Evolutionary conservation across 2,329 filamentous ascomycete genomes (phyloP), one percentile per base, ranked within the genome.

Genomic region (Cladophialophora carrionii): DNA sequence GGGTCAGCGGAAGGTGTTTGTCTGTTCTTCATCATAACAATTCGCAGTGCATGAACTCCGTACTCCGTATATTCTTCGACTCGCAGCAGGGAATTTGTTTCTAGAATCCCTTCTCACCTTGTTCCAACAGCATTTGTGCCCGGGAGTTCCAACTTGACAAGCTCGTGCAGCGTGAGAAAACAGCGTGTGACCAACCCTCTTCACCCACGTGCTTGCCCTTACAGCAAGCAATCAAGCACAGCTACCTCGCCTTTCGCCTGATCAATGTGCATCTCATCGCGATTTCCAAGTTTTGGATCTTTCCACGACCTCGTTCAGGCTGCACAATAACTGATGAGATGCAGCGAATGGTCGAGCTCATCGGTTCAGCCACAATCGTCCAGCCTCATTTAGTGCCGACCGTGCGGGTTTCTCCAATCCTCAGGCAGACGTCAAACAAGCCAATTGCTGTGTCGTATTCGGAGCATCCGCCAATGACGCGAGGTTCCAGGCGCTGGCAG

Each of bases 361-460:
- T n/a, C 10, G 26, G 17, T 29, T 54, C 52, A 54, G 52, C 52
- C 52, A 54, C 52, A 54, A 8, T 4, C 20, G 52, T 31, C 29
- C 24, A 54, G 52, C 52, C 29, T 31, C 52, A 54, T 54, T 8
- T 34, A 34, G n/a, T n/a, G n/a, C n/a, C n/a, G 29, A 24, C 29
- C 22, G 10, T 10, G 10, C 24, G 2, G 3, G 22, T 17, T 51
- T 24, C 20, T 29, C 52, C 12, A 8, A 29, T 14, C 20, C 32
- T 52, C 52, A 67, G 64, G 64, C 64, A 63, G 56, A 57, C 64
- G 43, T 41, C 64, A 67, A 61, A 64, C n/a, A 46, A 41, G 22
- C 64, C 64, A 67, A 67, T 67, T 54, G 49, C 24, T n/a, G n/a
- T 22, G 12, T 49, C 63, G 63, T 62, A 62, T 59, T 59, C 59